Evolutionary conservation across 2,329 filamentous ascomycete genomes (phyloP), one percentile per base, ranked within the genome.

Genomic region (Parascedosporium putredinis): DNA sequence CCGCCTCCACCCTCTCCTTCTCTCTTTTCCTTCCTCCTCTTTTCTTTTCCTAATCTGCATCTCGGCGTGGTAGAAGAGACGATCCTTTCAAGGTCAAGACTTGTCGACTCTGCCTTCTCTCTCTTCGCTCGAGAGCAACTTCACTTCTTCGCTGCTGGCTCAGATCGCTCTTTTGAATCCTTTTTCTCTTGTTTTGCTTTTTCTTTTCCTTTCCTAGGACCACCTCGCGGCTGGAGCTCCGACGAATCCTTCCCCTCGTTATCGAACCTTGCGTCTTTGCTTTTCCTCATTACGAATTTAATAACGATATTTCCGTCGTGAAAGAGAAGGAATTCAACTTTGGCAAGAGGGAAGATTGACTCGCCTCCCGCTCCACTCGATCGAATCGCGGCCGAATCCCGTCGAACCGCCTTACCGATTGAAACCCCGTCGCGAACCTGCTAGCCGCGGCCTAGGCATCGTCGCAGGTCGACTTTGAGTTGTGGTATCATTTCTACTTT

Each of bases 401-500:
- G 25, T 36, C 40, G 40, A 50, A 45, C 42, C 12, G 16, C 23
- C 29, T 4, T 22, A 46, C 22, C 31, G 27, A 34, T 25, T 22
- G 23, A 38, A 20, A n/a, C n/a, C 45, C 16, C 22, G 43, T 45
- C 25, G 23, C 27, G 27, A 20, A 22, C 29, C 23, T 25, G 12
- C 31, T 49, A 38, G 23, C 33, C 44, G 51, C 45, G 45, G 49
- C 18, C 47, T 46, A 43, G 34, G 44, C 45, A 45, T 49, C 50
- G 75, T 78, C 75, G 75, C 76, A 67, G 75, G 75, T 73, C 75
- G 75, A 79, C 75, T 70, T 56, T 65, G 66, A 66, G 60, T 58
- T 56, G 57, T 55, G n/a, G n/a, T n/a, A n/a, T n/a, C n/a, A 47
- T 53, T 53, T 53, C 57, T 55, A 54, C 53, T 47, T 50, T 40